Evolutionary conservation across 2,329 filamentous ascomycete species (phyloP).

Genomic region (Colletotrichum tabaci): DNA sequence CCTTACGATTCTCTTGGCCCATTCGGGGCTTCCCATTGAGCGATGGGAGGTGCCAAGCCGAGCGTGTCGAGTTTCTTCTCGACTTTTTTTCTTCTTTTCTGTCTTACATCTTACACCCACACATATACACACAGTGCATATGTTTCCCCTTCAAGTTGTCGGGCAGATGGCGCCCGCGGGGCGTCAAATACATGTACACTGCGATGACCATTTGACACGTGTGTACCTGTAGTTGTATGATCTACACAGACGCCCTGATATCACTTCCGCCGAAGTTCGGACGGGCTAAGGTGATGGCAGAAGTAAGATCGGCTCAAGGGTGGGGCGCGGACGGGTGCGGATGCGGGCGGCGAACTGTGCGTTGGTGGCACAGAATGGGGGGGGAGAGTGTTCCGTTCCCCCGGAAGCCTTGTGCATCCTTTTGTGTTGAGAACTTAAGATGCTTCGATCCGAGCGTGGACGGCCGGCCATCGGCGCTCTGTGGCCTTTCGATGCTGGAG

Average conservation of each 20-base stretch:
- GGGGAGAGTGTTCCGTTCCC: background rate
- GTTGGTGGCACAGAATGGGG: background rate
- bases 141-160: background rate
- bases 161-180: background rate
- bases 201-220: background rate
- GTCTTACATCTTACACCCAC: too few species aligned
- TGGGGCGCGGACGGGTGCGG: background rate
- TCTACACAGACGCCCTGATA: background rate
- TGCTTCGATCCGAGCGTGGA: background rate
- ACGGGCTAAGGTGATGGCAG: constrained; percentile 3
- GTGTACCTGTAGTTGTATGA: background rate
- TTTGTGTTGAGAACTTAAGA: background rate
- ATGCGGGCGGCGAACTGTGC: background rate
- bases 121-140: background rate
- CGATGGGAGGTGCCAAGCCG: constrained; percentile 1
- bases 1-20: constrained; percentile 8
- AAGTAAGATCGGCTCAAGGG: background rate
- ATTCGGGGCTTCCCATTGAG: background rate
- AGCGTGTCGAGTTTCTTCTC: background rate
- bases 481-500: background rate
- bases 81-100: too few species aligned
- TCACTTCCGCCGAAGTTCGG: constrained; percentile 18
- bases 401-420: background rate
- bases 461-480: background rate
- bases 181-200: background rate